A percentile compares a stretch with the other conserved stretches of the same genome.
phyloP scores from a whole-genome alignment of 306 rosid genomes.

The Acacia acuminata region DNA sequence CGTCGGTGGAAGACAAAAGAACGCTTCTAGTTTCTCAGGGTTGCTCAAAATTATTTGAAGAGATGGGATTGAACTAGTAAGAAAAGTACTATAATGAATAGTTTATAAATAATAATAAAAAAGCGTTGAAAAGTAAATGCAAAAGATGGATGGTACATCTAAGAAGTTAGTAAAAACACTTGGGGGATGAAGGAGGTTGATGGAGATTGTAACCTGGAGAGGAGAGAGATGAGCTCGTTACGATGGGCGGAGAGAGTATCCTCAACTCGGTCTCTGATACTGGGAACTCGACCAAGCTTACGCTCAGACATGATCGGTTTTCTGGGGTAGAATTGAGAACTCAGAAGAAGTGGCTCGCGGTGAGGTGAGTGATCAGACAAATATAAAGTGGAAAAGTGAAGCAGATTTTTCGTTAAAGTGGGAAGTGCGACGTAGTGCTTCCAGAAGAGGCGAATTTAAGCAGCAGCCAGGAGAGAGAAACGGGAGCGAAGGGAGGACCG shows the following conservation, averaged over 20 bases:
- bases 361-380: background rate
- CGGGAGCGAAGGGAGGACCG: background rate
- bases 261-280: constrained; percentile 80
- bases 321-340: background rate
- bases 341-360: background rate
- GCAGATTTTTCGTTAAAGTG: background rate
- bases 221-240: constrained; percentile 86
- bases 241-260: constrained; percentile 91
- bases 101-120: too few relatives aligned
- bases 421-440: background rate
- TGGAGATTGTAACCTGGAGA: constrained; percentile 59
- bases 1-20: too few relatives aligned
- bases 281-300: constrained; percentile 65
- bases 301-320: constrained; percentile 46
- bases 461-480: background rate
- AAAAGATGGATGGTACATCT: background rate
- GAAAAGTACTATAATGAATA: background rate
- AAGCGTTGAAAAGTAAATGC: background rate
- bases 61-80: background rate
- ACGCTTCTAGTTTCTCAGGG: background rate
- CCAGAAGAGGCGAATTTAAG: background rate
- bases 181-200: background rate
- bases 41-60: background rate
- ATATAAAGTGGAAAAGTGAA: background rate
- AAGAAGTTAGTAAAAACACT: background rate